Base-by-base conservation (phyloP, 1,139 yeast species). In the Debaryomycetaceae sp. region DNA sequence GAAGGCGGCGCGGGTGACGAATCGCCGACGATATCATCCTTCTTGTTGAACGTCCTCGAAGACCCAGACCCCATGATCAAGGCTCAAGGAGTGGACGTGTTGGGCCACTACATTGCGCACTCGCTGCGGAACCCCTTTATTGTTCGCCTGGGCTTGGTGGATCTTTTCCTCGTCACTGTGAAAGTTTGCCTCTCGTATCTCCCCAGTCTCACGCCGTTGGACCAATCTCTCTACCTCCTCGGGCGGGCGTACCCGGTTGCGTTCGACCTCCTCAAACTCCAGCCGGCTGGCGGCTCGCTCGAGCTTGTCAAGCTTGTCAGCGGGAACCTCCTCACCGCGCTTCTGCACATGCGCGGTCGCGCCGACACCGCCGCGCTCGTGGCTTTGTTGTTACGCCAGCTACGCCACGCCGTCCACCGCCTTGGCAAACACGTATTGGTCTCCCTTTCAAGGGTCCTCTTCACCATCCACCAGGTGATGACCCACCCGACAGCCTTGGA, bases 21-120 rank as follows among this genome's bases (percentile, higher is more conserved):
- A 32, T 72, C 78, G 75, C 54, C 70, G 18, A 36, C 71, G 4
- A 38, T 74, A 1, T 54, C 76, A 0, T 74, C 83, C 1, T 65
- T 75, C 7, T 52, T 61, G 4, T 48, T 78, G 16, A 73, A 73
- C 36, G 48, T 74, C 8, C 47, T 75, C 14, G 82, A 77, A 42
- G 74, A 72, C 37, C 64, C 65, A 31, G 74, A 71, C 16, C 60
- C 71, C 0, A 39, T 41, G 5, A 52, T 64, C 32, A 75, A 76
- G 39, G 43, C 55, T 0, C 63, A 62, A 34, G 78, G 76, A 9
- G 63, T 69, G 32, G 42, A 45, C 14, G 41, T 74, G 3, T 44
- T 66, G 3, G 36, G 34, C 2, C 20, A 43, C 6, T 37, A n/a
- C n/a, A n/a, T n/a, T n/a, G n/a, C n/a, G n/a, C n/a, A n/a, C n/a